Conservation (phyloP, 306 rosid genomes). For the Cyamopsis tetragonoloba region DNA sequence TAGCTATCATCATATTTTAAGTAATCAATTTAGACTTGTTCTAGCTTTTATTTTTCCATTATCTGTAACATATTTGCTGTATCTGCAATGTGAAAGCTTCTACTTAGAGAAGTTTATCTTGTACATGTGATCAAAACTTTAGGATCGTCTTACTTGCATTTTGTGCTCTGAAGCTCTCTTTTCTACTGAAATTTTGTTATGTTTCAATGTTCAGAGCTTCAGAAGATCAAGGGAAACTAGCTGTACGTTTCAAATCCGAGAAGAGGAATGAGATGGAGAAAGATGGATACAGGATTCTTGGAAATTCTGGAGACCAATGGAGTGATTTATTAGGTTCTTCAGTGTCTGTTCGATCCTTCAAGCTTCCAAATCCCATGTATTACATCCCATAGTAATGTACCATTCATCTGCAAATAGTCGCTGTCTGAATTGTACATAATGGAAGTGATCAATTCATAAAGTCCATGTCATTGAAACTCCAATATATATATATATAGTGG, state of each 20-base stretch:
- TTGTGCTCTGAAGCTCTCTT: conserved; percentile 8
- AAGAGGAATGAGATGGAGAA: conserved; percentile 72
- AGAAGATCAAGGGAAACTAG: conserved; percentile 64
- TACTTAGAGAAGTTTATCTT: not conserved
- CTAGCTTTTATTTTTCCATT: not conserved
- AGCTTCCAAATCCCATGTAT: conserved; percentile 97
- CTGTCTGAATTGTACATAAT: conserved; percentile 23
- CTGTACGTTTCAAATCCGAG: conserved; percentile 71
- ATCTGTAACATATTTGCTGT: not conserved
- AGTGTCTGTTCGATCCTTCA: conserved; percentile 64
- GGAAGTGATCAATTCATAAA: not conserved
- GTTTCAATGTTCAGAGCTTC: conserved; percentile 42
- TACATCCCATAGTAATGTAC: conserved; percentile 46
- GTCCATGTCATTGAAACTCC: not conserved
- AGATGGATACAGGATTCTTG: conserved; percentile 75
- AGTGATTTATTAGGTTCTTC: conserved; percentile 78
- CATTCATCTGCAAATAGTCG: conserved; percentile 24
- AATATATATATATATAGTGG: not conserved
- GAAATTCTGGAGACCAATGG: conserved; percentile 97
- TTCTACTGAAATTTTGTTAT: conserved; percentile 12
- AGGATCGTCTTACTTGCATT: not conserved
- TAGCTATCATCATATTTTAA: not conserved
- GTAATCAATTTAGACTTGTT: conserved; percentile 6
- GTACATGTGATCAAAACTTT: not conserved
- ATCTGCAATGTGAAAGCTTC: not conserved